Conservation (phyloP, 2,329 filamentous ascomycete species). For the Trichoderma sp. region DNA sequence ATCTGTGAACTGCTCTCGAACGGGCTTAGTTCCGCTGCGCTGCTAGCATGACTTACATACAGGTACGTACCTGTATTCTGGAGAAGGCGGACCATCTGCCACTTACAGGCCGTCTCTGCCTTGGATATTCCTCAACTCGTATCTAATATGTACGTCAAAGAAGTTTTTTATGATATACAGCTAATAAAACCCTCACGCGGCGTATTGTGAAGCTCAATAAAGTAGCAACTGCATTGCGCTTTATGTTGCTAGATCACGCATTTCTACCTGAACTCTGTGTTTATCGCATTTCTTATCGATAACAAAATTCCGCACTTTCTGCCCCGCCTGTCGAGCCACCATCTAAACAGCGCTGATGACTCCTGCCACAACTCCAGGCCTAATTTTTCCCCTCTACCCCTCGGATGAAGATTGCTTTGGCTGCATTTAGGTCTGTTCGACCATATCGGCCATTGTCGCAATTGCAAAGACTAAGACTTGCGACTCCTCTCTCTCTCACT, state of each 20-base stretch:
- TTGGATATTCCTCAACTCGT: neutral
- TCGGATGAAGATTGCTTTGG: constrained; percentile 25
- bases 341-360: constrained; percentile 18
- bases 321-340: constrained; percentile 13
- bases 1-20: neutral
- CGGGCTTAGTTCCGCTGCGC: neutral
- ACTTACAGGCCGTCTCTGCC: neutral
- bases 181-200: neutral
- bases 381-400: constrained; percentile 23
- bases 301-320: constrained; percentile 14
- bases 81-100: neutral
- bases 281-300: constrained; percentile 4
- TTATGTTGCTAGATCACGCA: neutral
- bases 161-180: neutral
- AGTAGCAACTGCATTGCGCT: neutral
- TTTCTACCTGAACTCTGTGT: neutral
- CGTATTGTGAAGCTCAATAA: neutral
- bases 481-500: constrained; percentile 24
- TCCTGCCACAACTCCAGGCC: constrained; percentile 21
- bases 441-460: constrained; percentile 20
- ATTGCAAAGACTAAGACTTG: constrained; percentile 1
- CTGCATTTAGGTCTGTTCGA: constrained; percentile 23
- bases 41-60: neutral
- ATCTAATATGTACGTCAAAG: neutral
- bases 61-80: neutral